These are phyloP conservation scores for Silene latifolia DNA, from an alignment of 148 eudicot species.

Conservation along the genomic window DNA sequence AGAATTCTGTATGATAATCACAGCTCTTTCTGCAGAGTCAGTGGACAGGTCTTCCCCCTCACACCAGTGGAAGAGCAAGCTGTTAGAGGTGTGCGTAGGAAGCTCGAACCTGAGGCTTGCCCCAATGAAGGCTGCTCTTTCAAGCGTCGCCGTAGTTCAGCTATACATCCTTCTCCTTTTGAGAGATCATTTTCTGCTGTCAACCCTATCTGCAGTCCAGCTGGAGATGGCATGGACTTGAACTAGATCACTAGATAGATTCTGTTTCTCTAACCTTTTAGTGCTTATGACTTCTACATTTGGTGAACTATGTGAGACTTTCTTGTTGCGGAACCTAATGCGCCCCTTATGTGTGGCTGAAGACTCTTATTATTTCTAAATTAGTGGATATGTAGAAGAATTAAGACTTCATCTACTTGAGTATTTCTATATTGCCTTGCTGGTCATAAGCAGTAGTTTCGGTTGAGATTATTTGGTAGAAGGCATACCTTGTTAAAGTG, in stretches of 20 bases:
- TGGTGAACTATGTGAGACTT: constrained; percentile 34
- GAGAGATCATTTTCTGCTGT: constrained; percentile 88
- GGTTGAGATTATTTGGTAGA: constrained; percentile 9
- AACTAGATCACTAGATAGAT: constrained; percentile 52
- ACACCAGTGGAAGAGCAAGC: constrained; percentile 77
- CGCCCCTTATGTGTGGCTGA: constrained; percentile 36
- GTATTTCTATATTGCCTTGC: constrained; percentile 12
- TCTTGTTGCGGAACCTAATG: constrained; percentile 27
- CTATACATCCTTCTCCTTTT: constrained; percentile 74
- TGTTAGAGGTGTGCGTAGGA: constrained; percentile 87
- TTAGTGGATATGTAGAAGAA: constrained; percentile 34
- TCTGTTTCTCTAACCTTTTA: constrained; percentile 25
- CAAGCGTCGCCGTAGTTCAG: constrained; percentile 77
- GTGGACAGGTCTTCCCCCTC: constrained; percentile 77
- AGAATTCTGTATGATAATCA: constrained; percentile 84
- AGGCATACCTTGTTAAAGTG: not conserved
- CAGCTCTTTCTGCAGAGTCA: constrained; percentile 90
- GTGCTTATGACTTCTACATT: constrained; percentile 16
- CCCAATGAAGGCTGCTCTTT: constrained; percentile 62
- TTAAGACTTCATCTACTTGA: constrained; percentile 25
- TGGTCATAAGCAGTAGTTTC: not conserved
- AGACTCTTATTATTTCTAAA: constrained; percentile 21
- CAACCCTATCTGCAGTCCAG: constrained; percentile 85
- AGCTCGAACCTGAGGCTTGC: constrained; percentile 63
- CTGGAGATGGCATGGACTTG: constrained; percentile 98